Evolutionary conservation across 2,329 filamentous ascomycete species (phyloP).

Genomic region (Cladosporium sp.): DNA sequence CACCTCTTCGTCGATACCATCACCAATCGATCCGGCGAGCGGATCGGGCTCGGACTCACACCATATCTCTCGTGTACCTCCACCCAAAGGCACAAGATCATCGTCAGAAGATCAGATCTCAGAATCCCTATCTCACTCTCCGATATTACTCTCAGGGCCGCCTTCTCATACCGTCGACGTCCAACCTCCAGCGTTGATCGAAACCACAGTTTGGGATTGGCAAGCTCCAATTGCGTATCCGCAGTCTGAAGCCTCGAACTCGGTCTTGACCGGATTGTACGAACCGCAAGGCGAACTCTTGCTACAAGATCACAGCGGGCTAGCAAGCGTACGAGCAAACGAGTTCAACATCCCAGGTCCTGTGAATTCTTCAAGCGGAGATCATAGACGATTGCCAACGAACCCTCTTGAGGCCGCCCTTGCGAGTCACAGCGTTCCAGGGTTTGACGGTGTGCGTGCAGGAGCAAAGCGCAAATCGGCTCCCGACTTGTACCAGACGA

Average conservation of each 20-base stretch:
- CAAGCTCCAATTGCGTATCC: conserved; percentile 30
- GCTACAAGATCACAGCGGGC: conserved; percentile 23
- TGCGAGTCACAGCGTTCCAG: conserved; percentile 8
- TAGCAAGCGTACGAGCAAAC: conserved; percentile 18
- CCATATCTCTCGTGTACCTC: neutral
- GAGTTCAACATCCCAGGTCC: conserved; percentile 38
- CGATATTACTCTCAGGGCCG: neutral
- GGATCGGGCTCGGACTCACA: neutral
- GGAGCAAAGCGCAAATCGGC: conserved; percentile 23
- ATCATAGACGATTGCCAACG: neutral
- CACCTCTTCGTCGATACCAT: neutral
- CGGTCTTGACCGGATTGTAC: conserved; percentile 29
- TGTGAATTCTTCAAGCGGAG: conserved; percentile 8
- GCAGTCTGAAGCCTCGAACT: neutral
- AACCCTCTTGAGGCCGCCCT: conserved; percentile 14
- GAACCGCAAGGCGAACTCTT: conserved; percentile 45
- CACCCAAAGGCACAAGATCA: neutral
- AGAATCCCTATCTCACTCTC: neutral
- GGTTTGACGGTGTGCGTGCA: conserved; percentile 6
- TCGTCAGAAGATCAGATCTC: neutral
- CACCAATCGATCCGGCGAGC: neutral
- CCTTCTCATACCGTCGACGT: neutral
- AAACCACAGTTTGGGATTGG: conserved; percentile 35
- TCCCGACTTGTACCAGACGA: conserved; percentile 2
- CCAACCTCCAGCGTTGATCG: conserved; percentile 9